Percentiles rank a stretch among this genome's conserved stretches.
phyloP scores from a whole-genome alignment of 2,329 filamentous ascomycete genomes.

The Aspergillus puulaauensis region DNA sequence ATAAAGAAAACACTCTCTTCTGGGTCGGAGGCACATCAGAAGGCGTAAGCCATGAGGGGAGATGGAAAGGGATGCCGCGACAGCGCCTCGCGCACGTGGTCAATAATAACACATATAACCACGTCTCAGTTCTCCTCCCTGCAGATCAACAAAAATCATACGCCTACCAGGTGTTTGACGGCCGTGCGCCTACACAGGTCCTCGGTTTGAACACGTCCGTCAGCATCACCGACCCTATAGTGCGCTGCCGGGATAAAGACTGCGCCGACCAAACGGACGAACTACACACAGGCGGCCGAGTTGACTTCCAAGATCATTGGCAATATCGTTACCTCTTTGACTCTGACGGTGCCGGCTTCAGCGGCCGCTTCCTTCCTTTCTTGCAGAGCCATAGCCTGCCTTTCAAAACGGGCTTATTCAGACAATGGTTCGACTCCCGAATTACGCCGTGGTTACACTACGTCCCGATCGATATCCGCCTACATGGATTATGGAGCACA shows the following conservation, averaged over 20 bases:
- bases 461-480: slow-evolving; percentile 71
- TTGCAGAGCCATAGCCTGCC: slow-evolving; percentile 67
- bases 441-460: slow-evolving; percentile 77
- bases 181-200: slow-evolving; percentile 36
- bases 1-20: slow-evolving; percentile 66
- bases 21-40: slow-evolving; percentile 72
- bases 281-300: slow-evolving; percentile 47
- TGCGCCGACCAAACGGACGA: slow-evolving; percentile 55
- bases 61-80: slow-evolving; percentile 66
- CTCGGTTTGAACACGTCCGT: slow-evolving; percentile 59
- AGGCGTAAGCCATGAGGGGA: slow-evolving; percentile 51
- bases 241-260: slow-evolving; percentile 53
- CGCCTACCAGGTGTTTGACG: slow-evolving; percentile 55
- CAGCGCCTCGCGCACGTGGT: slow-evolving; percentile 71
- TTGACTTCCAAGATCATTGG: slow-evolving; percentile 60
- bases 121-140: slow-evolving; percentile 59
- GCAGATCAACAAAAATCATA: slow-evolving; percentile 44
- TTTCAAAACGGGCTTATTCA: slow-evolving; percentile 69
- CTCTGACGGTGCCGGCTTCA: slow-evolving; percentile 67
- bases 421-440: slow-evolving; percentile 76
- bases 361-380: slow-evolving; percentile 63
- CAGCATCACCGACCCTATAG: slow-evolving; percentile 58
- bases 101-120: slow-evolving; percentile 55
- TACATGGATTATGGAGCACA: slow-evolving; percentile 72
- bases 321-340: slow-evolving; percentile 70